These are phyloP conservation scores for Eimeria falciformis DNA, from an alignment of 169 alveolate species.

Conservation along the genomic window DNA sequence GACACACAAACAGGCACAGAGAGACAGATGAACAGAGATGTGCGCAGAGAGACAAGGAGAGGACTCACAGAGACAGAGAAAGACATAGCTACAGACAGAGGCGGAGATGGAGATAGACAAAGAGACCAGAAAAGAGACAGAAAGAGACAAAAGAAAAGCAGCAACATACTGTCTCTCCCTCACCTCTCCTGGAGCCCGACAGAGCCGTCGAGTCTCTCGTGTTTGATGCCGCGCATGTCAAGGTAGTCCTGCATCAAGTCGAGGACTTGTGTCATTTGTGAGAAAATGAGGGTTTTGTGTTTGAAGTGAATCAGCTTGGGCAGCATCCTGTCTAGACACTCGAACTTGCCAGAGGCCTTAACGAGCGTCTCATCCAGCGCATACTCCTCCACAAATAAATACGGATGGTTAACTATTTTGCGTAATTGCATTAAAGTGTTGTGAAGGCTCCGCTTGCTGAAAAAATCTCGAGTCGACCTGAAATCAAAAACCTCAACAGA, in stretches of 20 bases:
- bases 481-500: background rate
- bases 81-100: too few species aligned
- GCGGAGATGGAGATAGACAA: too few species aligned
- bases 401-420: constrained; percentile 96
- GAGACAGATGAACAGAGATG: too few species aligned
- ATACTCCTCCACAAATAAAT: constrained; percentile 90
- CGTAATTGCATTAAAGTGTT: constrained; percentile 97
- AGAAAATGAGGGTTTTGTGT: constrained; percentile 94
- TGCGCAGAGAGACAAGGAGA: too few species aligned
- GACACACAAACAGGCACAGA: background rate
- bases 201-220: constrained; percentile 94
- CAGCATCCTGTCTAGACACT: constrained; percentile 91
- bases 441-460: constrained; percentile 76
- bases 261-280: constrained; percentile 94
- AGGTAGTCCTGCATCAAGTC: constrained; percentile 93
- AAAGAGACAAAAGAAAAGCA: too few species aligned
- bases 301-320: constrained; percentile 91
- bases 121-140: too few species aligned
- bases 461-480: constrained; percentile 6
- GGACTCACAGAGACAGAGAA: too few species aligned
- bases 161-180: constrained; percentile 65
- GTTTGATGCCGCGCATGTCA: constrained; percentile 87
- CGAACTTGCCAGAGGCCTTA: constrained; percentile 96
- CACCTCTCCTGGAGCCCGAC: constrained; percentile 94
- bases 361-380: constrained; percentile 89